Conservation (phyloP, 305 asterid species). For the Vinca major region DNA sequence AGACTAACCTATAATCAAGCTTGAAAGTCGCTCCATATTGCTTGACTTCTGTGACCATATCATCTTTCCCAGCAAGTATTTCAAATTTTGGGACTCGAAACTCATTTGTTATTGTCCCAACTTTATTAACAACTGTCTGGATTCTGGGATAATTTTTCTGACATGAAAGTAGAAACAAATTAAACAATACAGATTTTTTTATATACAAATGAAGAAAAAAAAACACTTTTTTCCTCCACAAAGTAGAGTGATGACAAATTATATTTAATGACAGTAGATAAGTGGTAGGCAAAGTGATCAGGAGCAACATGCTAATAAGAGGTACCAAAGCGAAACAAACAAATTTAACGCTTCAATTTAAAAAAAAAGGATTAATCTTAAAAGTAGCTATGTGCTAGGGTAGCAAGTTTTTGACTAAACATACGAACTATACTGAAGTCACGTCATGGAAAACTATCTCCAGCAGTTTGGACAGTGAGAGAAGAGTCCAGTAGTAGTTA, state of each 20-base stretch:
- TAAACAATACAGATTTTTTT: neutral
- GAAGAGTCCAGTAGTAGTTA: no score
- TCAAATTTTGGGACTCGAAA: constrained; percentile 93
- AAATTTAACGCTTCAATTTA: neutral
- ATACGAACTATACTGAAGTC: no score
- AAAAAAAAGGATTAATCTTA: neutral
- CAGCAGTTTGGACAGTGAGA: no score
- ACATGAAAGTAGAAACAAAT: constrained; percentile 9
- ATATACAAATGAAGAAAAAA: neutral
- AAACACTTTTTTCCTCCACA: neutral
- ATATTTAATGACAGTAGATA: neutral
- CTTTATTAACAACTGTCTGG: constrained; percentile 81
- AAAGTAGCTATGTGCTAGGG: neutral
- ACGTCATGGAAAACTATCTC: no score
- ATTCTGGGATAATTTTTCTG: constrained; percentile 91
- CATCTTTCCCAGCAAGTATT: constrained; percentile 68
- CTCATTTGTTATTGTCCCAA: constrained; percentile 75
- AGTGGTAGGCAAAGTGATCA: neutral
- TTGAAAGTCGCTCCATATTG: constrained; percentile 80
- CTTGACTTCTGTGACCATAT: constrained; percentile 86
- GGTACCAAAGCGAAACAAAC: neutral
- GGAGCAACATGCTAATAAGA: neutral
- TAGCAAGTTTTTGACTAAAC: no score
- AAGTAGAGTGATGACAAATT: neutral
- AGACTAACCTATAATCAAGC: constrained; percentile 89